phyloP scores from a whole-genome alignment of 108 stramenopile genomes.

The Ochromonas danica region DNA sequence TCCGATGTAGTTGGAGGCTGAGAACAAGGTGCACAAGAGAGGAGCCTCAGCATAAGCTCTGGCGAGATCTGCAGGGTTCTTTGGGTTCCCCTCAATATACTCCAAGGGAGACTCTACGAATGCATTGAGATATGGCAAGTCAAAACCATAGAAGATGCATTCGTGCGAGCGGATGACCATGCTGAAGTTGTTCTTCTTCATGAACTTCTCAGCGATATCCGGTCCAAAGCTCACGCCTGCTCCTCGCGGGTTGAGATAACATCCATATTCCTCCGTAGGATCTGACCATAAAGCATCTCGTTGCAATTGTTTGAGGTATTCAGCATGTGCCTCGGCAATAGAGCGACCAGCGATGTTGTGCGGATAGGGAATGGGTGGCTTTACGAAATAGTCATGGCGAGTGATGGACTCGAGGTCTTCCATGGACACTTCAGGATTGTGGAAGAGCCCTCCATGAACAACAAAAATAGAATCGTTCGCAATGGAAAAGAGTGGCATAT shows the following conservation, averaged over 20 bases:
- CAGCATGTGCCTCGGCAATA: background rate
- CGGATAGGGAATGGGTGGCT: slow-evolving; percentile 26
- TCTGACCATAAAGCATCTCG: slow-evolving; percentile 59
- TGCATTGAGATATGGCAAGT: slow-evolving; percentile 54
- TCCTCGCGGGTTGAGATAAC: slow-evolving; percentile 57
- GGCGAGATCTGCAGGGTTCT: background rate
- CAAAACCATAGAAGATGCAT: slow-evolving; percentile 63
- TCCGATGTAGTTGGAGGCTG: slow-evolving; percentile 63
- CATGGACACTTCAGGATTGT: slow-evolving; percentile 54
- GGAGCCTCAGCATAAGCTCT: background rate
- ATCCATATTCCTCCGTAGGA: slow-evolving; percentile 44
- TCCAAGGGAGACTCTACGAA: slow-evolving; percentile 1
- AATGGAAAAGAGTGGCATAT: slow-evolving; percentile 61
- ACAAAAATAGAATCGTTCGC: slow-evolving; percentile 60
- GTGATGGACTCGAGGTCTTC: slow-evolving; percentile 58
- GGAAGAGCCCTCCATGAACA: slow-evolving; percentile 64
- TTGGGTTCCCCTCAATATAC: too few relatives aligned
- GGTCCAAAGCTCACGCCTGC: slow-evolving; percentile 63
- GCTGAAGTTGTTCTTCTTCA: slow-evolving; percentile 54
- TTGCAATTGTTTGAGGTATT: slow-evolving; percentile 30
- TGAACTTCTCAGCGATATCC: slow-evolving; percentile 61
- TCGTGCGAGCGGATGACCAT: slow-evolving; percentile 65
- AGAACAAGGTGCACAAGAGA: slow-evolving; percentile 59
- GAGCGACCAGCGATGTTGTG: background rate
- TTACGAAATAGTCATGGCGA: slow-evolving; percentile 32